These are phyloP conservation scores for Aspergillus tanneri DNA, from an alignment of 2,329 filamentous ascomycete genomes.

Conservation along the genomic window DNA sequence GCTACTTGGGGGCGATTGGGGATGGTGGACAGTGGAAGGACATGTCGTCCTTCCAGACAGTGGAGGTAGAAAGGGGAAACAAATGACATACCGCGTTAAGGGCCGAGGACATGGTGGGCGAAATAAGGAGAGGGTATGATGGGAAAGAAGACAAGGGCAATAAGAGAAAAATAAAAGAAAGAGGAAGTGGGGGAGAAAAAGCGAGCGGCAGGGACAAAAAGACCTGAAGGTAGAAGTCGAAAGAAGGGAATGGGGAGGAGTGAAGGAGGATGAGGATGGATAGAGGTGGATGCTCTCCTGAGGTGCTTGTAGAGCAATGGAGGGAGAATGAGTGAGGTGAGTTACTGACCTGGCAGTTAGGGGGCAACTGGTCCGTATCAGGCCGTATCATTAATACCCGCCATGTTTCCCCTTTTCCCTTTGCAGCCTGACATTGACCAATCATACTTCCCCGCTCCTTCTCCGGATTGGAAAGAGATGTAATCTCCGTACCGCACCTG, in stretches of 20 bases:
- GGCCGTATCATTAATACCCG: background rate
- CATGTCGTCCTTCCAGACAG: conserved; percentile 18
- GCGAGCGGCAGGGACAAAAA: conserved; percentile 19
- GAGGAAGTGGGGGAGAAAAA: conserved; percentile 22
- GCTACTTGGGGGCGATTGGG: conserved; percentile 16
- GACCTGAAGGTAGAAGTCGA: conserved; percentile 11
- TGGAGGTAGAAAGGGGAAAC: conserved; percentile 25
- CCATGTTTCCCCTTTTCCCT: too few relatives aligned
- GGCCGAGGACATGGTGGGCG: conserved; percentile 53
- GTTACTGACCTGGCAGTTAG: conserved; percentile 4
- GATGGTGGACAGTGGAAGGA: conserved; percentile 15
- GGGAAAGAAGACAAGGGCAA: conserved; percentile 18
- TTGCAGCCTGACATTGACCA: too few relatives aligned
- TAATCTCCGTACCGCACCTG: too few relatives aligned
- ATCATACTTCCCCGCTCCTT: too few relatives aligned
- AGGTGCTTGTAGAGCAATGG: conserved; percentile 16
- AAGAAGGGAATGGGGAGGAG: conserved; percentile 10
- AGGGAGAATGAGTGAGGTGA: conserved; percentile 8
- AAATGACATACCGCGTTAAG: conserved; percentile 53
- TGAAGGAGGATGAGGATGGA: conserved; percentile 6
- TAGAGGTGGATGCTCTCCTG: conserved; percentile 22
- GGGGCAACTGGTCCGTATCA: conserved; percentile 7
- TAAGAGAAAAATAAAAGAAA: conserved; percentile 19
- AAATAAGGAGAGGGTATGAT: conserved; percentile 24
- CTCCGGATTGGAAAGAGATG: too few relatives aligned